phyloP scores from a whole-genome alignment of 345 rosid species.

The Dipteronia dyeriana region DNA sequence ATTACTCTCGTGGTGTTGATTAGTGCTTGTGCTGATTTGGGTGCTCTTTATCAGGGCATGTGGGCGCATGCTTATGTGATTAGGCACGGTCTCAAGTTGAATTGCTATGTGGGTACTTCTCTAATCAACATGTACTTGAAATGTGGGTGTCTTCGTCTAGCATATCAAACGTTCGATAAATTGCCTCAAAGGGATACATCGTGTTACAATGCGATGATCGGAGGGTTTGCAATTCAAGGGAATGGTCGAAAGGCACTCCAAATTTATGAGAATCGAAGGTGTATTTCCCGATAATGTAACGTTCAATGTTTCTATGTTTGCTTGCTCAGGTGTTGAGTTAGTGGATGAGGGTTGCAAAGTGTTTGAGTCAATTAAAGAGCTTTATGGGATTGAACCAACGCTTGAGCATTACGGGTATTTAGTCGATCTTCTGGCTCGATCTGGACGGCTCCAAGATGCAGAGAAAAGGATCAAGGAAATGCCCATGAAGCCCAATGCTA shows the following conservation, averaged over 20 bases:
- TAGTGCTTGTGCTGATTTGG: conserved; percentile 55
- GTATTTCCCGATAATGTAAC: conserved; percentile 55
- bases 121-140: conserved; percentile 42
- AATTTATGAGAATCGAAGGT: conserved; percentile 36
- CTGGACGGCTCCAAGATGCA: conserved; percentile 55
- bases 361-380: conserved; percentile 49
- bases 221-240: conserved; percentile 55
- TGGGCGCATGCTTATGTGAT: conserved; percentile 61
- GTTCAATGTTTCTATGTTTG: conserved; percentile 51
- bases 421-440: conserved; percentile 64
- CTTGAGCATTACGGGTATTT: conserved; percentile 69
- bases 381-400: conserved; percentile 46
- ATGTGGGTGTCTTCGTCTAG: conserved; percentile 45
- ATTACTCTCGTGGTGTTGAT: conserved; percentile 59
- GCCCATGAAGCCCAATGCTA: conserved; percentile 68
- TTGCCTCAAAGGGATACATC: conserved; percentile 42
- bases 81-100: conserved; percentile 41
- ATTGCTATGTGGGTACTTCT: conserved; percentile 58
- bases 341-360: conserved; percentile 47
- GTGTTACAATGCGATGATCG: conserved; percentile 66
- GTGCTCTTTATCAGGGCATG: conserved; percentile 47
- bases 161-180: conserved; percentile 52
- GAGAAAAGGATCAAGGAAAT: conserved; percentile 46
- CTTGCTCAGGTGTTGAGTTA: conserved; percentile 67
- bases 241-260: conserved; percentile 46